Evolutionary conservation across 805 yeast genomes (phyloP).

Genomic region (Candida jianshihensis): DNA sequence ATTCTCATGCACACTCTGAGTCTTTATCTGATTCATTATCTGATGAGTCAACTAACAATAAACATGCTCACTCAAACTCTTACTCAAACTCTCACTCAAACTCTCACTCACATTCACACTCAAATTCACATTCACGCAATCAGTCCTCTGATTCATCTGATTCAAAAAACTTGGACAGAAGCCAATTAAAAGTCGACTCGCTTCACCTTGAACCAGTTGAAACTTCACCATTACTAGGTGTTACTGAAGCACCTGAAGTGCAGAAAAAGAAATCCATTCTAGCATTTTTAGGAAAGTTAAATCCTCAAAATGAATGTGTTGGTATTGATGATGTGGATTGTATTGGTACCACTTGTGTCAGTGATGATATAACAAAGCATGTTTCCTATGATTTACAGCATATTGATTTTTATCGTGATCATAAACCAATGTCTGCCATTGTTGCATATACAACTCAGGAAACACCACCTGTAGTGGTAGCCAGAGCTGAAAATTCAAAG

Average conservation of each 20-base stretch:
- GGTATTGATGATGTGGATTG: conserved; percentile 19
- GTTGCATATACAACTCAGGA: conserved; percentile 18
- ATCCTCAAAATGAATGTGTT: conserved; percentile 7
- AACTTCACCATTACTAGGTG: neutral
- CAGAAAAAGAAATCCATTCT: conserved; percentile 7
- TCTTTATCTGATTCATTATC: conserved; percentile 5
- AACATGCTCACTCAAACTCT: conserved; percentile 1
- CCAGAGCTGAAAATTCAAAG: neutral
- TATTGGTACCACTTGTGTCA: conserved; percentile 14
- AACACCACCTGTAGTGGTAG: neutral
- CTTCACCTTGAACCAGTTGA: neutral
- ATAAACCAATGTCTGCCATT: conserved; percentile 9
- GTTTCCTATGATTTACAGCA: conserved; percentile 21
- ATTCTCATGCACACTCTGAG: conserved; percentile 11
- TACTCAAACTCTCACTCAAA: conserved; percentile 4
- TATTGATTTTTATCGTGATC: conserved; percentile 19
- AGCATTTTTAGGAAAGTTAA: conserved; percentile 8
- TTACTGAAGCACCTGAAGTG: neutral
- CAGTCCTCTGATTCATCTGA: neutral
- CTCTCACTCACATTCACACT: conserved; percentile 8
- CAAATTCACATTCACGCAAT: conserved; percentile 1
- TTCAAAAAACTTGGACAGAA: too few species aligned
- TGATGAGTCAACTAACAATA: neutral
- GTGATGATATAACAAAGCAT: conserved; percentile 12
- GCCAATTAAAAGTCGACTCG: neutral